phyloP scores from a whole-genome alignment of 345 rosid species.

The Eucalyptus caleyi region DNA sequence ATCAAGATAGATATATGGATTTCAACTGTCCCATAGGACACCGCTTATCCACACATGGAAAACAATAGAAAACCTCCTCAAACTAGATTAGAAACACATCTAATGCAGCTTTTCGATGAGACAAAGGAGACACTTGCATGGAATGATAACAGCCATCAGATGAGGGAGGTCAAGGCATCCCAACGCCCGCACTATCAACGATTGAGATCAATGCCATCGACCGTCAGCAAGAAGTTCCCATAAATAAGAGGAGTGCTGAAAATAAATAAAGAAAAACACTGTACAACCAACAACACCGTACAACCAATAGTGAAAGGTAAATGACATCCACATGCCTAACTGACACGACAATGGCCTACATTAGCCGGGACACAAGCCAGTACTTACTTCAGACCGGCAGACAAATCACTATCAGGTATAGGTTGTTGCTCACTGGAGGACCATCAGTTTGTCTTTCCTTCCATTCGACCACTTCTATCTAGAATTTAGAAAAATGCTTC shows the following conservation, averaged over 20 bases:
- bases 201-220: not conserved
- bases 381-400: not conserved
- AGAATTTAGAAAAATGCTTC: not conserved
- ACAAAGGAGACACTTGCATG: not conserved
- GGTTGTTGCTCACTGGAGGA: not conserved
- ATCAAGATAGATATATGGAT: not conserved
- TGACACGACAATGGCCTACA: not conserved
- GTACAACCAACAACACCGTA: not conserved
- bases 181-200: not conserved
- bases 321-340: not conserved
- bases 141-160: not conserved
- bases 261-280: too few species aligned
- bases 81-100: not conserved
- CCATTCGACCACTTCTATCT: not conserved
- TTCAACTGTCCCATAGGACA: not conserved
- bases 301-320: not conserved
- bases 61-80: not conserved
- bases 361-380: not conserved
- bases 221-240: not conserved
- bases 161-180: rapidly evolving
- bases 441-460: not conserved
- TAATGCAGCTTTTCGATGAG: not conserved
- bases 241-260: not conserved
- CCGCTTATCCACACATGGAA: not conserved
- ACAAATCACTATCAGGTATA: not conserved